Evolutionary conservation across 768 basidiomycete species (phyloP), one percentile per base, ranked within the genome.

Genomic region (Phylloporus scabripes): DNA sequence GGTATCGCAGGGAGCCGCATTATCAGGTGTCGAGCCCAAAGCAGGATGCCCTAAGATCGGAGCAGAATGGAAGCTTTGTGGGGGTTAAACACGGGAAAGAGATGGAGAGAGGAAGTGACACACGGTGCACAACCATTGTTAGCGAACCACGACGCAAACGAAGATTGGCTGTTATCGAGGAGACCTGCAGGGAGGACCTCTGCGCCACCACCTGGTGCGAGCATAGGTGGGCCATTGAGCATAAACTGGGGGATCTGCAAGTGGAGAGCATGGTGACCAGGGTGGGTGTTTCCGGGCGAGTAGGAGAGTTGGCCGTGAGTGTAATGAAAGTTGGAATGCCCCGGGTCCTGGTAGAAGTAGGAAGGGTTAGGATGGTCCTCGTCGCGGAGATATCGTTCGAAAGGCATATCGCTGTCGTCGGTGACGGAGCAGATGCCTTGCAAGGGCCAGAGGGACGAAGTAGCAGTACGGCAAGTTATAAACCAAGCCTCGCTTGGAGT

Each of bases 191-290:
- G 79, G n/a, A 87, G 61, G 12, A 84, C 80, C 65, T 88, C 87
- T 9, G 82, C 85, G 31, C 87, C 85, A 20, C 85, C 86, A 18
- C 85, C 85, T 2, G 75, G 79, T 1, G 82, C 83, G 18, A 88
- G 74, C 1, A 76, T 74, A 23, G 86, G 83, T 0, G 76, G 72
- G 4, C 75, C 75, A 51, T 66, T 66, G 57, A 78, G 70, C 67
- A 87, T 76, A 62, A 83, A 87, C 23, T 76, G 72, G 4, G 85
- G 86, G 32, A 88, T 71, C 64, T 85, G 82, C 54, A 87, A 76
- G 48, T 72, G 74, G 53, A 76, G 60, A 6, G 61, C 53, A 57
- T 60, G 29, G 40, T 46, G 43, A 37, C 42, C 41, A 46, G 54
- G 15, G 41, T 26, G 50, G 5, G 36, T 26, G 10, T 20, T 21